Evolutionary conservation across 2,329 filamentous ascomycete species (phyloP), one percentile per base, ranked within the genome.

Genomic region (Colletotrichum karsti): DNA sequence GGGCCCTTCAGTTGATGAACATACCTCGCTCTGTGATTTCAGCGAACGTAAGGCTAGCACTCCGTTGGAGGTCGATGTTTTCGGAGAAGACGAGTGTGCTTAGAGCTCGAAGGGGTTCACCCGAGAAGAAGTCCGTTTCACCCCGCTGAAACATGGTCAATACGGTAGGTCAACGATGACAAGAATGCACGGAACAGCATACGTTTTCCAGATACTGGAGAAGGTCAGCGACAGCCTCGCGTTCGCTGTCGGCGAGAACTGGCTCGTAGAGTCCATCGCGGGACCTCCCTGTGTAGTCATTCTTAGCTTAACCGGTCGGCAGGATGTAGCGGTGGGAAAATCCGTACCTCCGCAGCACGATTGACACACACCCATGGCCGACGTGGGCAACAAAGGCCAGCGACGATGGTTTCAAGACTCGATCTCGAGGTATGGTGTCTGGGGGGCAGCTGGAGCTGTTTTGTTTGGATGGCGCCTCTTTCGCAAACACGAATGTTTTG

Each of bases 11-110:
- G 69, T 12, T 39, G 5, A 28, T 26, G 42, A 51, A 79, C 85
- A 75, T 87, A 98, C 96, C 95, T 93, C 95, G 85, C 82, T 99
- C 96, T 41, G 96, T 99, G 73, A 99, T 99, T 80, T 99, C 96
- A 69, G 96, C 96, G 86, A 99, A 99, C 3, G 96, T 99, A 80
- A 99, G 88, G 80, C 95, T 98, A 59, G 96, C 96, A 83, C 96
- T 98, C 72, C 96, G 90, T 83, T 99, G 96, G 59, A 99, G 87
- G 79, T 99, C 96, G 78, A 99, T 95, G 83, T 99, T 99, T 81
- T 98, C 95, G 65, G 96, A 99, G 80, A 97, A 99, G 65, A 99
- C 96, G 26, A 99, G 88, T 12, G 95, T 99, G 81, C 94, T 98
- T 64, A 99, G 85, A 50, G 96, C 95, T 81, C 93, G 92, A 65